These are phyloP conservation scores for Thelonectria rubi DNA, from an alignment of 2,329 filamentous ascomycete genomes.

Conservation along the genomic window DNA sequence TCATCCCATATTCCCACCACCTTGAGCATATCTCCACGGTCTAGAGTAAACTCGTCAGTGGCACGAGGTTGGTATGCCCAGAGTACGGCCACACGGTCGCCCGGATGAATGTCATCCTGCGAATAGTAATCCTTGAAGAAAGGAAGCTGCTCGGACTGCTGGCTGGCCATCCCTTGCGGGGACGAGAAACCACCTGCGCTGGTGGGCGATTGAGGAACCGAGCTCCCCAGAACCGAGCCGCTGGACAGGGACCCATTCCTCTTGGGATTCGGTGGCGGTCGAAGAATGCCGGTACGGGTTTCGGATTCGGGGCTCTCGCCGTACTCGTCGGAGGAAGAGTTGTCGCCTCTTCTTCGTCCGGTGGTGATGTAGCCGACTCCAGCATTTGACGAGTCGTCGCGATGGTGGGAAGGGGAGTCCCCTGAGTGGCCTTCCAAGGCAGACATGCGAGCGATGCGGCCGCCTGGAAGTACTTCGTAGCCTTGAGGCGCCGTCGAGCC, in stretches of 20 bases:
- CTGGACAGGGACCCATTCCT: conserved; percentile 91
- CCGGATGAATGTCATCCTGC: conserved; percentile 91
- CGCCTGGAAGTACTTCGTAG: conserved; percentile 82
- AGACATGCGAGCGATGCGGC: conserved; percentile 94
- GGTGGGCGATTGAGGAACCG: conserved; percentile 77
- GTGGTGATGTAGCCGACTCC: conserved; percentile 57
- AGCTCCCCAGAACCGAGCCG: conserved; percentile 76
- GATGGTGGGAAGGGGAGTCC: conserved; percentile 66
- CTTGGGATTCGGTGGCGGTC: conserved; percentile 69
- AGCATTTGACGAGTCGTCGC: conserved; percentile 49
- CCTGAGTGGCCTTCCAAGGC: conserved; percentile 82
- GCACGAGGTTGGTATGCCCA: conserved; percentile 98
- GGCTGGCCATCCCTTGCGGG: conserved; percentile 82
- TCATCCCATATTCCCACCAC: conserved; percentile 99
- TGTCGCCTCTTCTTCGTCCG: conserved; percentile 58
- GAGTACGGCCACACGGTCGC: conserved; percentile 87
- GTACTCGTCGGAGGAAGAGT: conserved; percentile 77
- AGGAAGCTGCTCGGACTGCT: conserved; percentile 92
- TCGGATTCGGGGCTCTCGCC: conserved; percentile 77
- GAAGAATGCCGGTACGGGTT: conserved; percentile 62
- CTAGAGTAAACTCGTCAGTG: conserved; percentile 89
- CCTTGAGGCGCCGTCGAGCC: conserved; percentile 54
- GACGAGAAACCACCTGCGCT: conserved; percentile 82
- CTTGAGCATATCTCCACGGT: conserved; percentile 97
- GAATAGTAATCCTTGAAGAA: conserved; percentile 99